phyloP scores from a whole-genome alignment of 2,329 filamentous ascomycete species.

The Endoconidiophora polonica region DNA sequence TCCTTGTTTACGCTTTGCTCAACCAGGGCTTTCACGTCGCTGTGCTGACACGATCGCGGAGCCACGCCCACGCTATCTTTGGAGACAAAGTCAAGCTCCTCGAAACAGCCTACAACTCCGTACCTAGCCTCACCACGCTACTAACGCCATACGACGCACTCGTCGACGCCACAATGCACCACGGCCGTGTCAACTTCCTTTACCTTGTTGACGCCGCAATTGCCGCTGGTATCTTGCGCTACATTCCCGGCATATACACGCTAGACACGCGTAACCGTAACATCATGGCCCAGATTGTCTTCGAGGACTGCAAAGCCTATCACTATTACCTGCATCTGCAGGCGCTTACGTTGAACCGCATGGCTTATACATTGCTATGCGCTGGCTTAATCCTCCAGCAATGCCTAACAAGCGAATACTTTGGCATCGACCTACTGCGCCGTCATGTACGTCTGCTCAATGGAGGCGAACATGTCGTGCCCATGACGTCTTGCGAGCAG shows the following conservation, averaged over 20 bases:
- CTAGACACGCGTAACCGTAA: not conserved
- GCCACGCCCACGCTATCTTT: not conserved
- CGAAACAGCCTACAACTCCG: slow-evolving; percentile 1
- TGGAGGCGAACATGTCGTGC: not conserved
- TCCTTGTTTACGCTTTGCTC: not conserved
- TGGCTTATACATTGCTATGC: slow-evolving; percentile 1
- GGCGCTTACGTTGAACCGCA: not conserved
- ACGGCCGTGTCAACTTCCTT: not conserved
- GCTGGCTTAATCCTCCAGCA: not conserved
- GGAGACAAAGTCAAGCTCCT: not conserved
- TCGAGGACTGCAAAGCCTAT: not conserved
- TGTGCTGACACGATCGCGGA: not conserved
- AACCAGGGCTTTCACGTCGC: not conserved
- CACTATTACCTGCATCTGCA: slow-evolving; percentile 1
- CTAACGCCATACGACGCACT: not conserved
- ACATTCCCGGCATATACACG: not conserved
- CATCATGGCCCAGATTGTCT: not conserved
- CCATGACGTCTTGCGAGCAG: not conserved
- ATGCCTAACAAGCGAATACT: not conserved
- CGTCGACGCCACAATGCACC: not conserved
- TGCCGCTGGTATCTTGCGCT: slow-evolving; percentile 1
- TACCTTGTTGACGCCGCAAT: slow-evolving; percentile 1
- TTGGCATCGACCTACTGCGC: not conserved
- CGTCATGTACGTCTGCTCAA: not conserved
- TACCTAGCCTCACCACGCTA: not conserved